Percentiles rank a stretch among this genome's conserved stretches.
phyloP scores from a whole-genome alignment of 352 stramenopile genomes.

The Globisporangium irregulare region DNA sequence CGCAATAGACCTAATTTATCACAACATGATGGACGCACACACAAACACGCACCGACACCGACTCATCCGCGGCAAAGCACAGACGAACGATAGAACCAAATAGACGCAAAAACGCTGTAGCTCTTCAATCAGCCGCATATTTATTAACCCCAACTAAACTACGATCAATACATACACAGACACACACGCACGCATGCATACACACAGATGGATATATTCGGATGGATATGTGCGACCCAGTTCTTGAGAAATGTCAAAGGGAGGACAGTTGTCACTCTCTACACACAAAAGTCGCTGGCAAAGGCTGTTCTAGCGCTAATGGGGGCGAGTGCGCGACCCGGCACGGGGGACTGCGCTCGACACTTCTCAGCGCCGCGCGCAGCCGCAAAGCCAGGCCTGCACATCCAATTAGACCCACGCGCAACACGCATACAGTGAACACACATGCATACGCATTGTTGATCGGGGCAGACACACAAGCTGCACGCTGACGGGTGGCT shows the following conservation, averaged over 20 bases:
- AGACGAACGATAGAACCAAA: background rate
- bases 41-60: background rate
- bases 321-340: slow-evolving; percentile 24
- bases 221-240: slow-evolving; percentile 55
- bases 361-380: slow-evolving; percentile 26
- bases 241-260: slow-evolving; percentile 78
- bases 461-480: background rate
- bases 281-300: slow-evolving; percentile 68
- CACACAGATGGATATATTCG: background rate
- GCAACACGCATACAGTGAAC: slow-evolving; percentile 13
- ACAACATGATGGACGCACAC: background rate
- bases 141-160: slow-evolving; percentile 9
- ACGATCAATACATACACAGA: background rate
- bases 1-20: slow-evolving; percentile 17
- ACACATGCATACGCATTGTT: slow-evolving; percentile 11
- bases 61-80: background rate
- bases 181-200: background rate
- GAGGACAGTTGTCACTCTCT: slow-evolving; percentile 54
- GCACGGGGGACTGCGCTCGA: slow-evolving; percentile 24
- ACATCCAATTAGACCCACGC: slow-evolving; percentile 7
- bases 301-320: slow-evolving; percentile 43
- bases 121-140: slow-evolving; percentile 2
- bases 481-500: background rate
- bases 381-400: slow-evolving; percentile 13
- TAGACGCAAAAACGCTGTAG: background rate